Base-by-base conservation (phyloP, 2,329 filamentous ascomycete species). In the Trichoderma sp. region DNA sequence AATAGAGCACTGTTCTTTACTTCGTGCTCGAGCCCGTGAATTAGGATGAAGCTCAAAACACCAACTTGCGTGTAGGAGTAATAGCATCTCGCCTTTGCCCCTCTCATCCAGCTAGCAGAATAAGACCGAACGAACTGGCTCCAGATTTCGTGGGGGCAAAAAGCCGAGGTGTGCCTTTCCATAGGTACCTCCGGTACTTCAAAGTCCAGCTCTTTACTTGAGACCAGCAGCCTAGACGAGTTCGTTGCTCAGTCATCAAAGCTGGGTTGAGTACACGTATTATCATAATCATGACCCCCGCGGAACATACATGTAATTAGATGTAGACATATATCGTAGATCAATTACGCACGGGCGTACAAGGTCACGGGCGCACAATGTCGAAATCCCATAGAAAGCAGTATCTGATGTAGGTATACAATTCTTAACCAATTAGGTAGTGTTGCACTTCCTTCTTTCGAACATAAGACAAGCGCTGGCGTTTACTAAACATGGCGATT, bases 121-220 rank as follows among this genome's bases (percentile, higher is more conserved):
- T 67, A 67, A 59, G 64, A 52, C 64, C 64, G 64, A 67, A 67
- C 64, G 64, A 67, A 67, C 35, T 43, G 64, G 16, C 55, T 27
- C 55, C 64, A 40, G 55, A 67, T 67, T 40, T 59, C 57, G 63
- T 67, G 63, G 63, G 63, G 63, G 37, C 14, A 14, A 52, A 63
- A 35, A 10, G 16, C 16, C 61, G 49, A 49, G 56, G 49, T 24
- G 10, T 19, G 19, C 11, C 33, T 35, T 14, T 52, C 16, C 49
- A 43, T 64, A 27, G 19, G 16, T n/a, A n/a, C 40, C 40, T n/a
- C 40, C 1, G 0, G 16, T 43, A 43, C 35, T n/a, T 27, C 21
- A 31, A 55, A 24, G 61, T 35, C 61, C 49, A 31, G 37, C 40
- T n/a, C 40, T 19, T 24, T 49, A 6, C 13, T 49, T 49, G n/a